A percentile compares a stretch with the other conserved stretches of the same genome.
Evolutionary conservation across 352 stramenopile genomes (phyloP).

Genomic region (Globisporangium cylindrosporum): DNA sequence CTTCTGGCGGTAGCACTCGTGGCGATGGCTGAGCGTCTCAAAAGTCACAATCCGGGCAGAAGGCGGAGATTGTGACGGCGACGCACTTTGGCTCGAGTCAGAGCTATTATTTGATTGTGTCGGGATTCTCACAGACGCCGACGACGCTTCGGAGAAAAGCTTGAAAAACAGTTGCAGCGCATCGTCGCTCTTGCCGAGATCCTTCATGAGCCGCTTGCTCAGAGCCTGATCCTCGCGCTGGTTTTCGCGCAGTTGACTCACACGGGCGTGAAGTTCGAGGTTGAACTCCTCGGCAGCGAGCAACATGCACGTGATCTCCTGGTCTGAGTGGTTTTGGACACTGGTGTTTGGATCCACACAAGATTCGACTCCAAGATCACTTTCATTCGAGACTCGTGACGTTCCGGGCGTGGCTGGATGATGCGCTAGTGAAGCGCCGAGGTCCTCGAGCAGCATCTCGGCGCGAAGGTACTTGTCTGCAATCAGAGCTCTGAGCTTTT

Average conservation of each 20-base stretch:
- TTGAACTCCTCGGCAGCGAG: slow-evolving; percentile 54
- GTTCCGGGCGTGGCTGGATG: neutral
- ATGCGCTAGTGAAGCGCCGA: slow-evolving; percentile 17
- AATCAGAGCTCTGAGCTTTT: slow-evolving; percentile 44
- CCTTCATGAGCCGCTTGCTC: slow-evolving; percentile 27
- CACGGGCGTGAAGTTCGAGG: slow-evolving; percentile 38
- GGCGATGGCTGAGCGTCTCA: slow-evolving; percentile 38
- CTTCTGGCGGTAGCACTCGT: slow-evolving; percentile 52
- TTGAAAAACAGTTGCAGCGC: slow-evolving; percentile 41
- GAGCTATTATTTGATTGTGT: neutral
- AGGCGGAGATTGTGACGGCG: neutral
- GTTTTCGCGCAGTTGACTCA: slow-evolving; percentile 25
- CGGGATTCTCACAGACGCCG: neutral
- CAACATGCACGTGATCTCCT: slow-evolving; percentile 38
- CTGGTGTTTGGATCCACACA: neutral
- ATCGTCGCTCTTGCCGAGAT: slow-evolving; percentile 51
- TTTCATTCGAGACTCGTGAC: neutral
- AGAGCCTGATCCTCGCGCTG: slow-evolving; percentile 18
- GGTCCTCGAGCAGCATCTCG: slow-evolving; percentile 44
- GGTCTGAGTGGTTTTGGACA: neutral
- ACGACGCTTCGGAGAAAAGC: slow-evolving; percentile 15
- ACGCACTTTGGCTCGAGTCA: neutral
- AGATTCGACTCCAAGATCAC: neutral
- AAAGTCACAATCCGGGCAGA: slow-evolving; percentile 18
- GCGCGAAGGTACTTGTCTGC: slow-evolving; percentile 30